Evolutionary conservation across 2,329 filamentous ascomycete species (phyloP), one percentile per base, ranked within the genome.

Genomic region (Onygenales sp.): DNA sequence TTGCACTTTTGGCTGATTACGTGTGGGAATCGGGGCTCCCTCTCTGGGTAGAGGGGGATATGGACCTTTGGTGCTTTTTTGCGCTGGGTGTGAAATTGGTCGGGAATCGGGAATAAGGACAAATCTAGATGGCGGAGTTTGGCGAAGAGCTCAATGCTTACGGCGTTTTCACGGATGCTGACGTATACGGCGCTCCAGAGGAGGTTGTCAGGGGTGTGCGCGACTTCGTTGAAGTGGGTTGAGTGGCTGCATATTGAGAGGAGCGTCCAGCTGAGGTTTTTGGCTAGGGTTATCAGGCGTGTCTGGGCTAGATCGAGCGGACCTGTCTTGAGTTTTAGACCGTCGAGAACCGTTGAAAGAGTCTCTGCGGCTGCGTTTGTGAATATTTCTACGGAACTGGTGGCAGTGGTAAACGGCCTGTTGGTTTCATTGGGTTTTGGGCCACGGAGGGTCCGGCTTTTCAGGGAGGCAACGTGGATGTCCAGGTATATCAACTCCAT

Each of bases 91-190:
- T 13, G n/a, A 46, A 32, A 10, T 46, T 3, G 10, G 11, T 36
- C 39, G 4, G 21, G 13, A 7, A 46, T 45, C 33, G 31, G 2
- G 32, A 13, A 7, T 3, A 10, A 7, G 5, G 17, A 13, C 52
- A 36, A 54, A 27, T 50, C 38, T 32, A 50, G 46, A 2, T 10
- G 3, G 27, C 39, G 38, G 31, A 11, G 11, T 50, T 49, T 45
- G 14, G 52, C 44, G 33, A 50, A 54, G 2, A 54, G 39, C 42
- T 54, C 52, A 11, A 54, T 43, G 32, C 52, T 54, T 10, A 42
- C 10, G n/a, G 21, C 21, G 13, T 54, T 50, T 44, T 42, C n/a
- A 11, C 17, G 38, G 39, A 54, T 54, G 7, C 14, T 17, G 9
- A 21, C 2, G 41, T 10, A 42, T 11, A 50, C 27, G 6, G n/a